Percentiles rank a stretch among this genome's conserved stretches.
Evolutionary conservation across 2,329 filamentous ascomycete species (phyloP).

Genomic region (Paramyrothecium roridum): DNA sequence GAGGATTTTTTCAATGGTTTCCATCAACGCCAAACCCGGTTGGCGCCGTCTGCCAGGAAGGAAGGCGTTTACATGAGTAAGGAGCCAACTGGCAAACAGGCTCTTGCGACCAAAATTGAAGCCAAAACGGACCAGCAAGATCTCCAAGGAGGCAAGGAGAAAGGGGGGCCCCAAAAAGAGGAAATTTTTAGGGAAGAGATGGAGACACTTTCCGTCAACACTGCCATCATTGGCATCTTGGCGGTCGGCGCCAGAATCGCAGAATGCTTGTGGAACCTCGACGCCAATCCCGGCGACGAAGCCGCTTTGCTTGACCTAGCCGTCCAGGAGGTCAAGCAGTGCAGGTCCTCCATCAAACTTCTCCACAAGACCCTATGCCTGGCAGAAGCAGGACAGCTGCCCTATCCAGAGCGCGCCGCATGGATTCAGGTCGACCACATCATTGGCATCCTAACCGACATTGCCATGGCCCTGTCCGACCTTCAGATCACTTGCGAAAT

Average conservation of each 20-base stretch:
- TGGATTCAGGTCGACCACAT: slow-evolving; percentile 32
- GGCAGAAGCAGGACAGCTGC: slow-evolving; percentile 27
- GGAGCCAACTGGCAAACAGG: background rate
- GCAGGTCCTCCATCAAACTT: slow-evolving; percentile 32
- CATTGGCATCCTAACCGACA: slow-evolving; percentile 31
- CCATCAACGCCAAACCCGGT: slow-evolving; percentile 1
- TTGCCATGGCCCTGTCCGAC: slow-evolving; percentile 30
- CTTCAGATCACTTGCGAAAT: slow-evolving; percentile 21
- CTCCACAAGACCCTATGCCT: slow-evolving; percentile 30
- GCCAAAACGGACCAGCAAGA: background rate
- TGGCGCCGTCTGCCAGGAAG: too few species aligned
- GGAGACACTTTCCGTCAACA: slow-evolving; percentile 28
- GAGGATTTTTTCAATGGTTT: background rate
- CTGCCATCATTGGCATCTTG: slow-evolving; percentile 32
- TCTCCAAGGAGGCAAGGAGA: background rate
- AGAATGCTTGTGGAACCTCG: slow-evolving; percentile 31
- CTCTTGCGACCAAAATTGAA: background rate
- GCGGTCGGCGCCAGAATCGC: slow-evolving; percentile 29
- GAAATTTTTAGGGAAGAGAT: background rate
- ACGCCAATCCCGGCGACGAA: slow-evolving; percentile 20
- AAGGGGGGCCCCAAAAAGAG: background rate
- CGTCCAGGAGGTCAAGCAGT: slow-evolving; percentile 32
- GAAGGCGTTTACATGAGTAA: too few species aligned
- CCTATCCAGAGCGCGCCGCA: slow-evolving; percentile 28
- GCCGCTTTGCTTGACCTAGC: slow-evolving; percentile 24